phyloP scores from a whole-genome alignment of 192 early-diverging fungal species.

The Backusella psychrophila region DNA sequence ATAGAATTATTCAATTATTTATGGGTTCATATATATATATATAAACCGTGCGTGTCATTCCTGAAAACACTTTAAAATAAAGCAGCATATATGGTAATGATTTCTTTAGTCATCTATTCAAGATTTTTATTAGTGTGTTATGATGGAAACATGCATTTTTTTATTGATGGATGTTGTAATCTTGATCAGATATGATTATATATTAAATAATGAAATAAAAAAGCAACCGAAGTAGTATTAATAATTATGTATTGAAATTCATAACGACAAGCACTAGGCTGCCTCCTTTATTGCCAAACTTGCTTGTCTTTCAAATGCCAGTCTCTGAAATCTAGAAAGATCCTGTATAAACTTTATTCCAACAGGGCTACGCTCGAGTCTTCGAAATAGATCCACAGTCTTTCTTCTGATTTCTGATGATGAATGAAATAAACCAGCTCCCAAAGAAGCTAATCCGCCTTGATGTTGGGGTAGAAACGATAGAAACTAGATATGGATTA shows the following conservation, averaged over 20 bases:
- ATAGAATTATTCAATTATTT: no score
- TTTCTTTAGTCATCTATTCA: no score
- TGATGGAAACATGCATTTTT: no score
- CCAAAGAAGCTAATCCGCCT: slow-evolving; percentile 80
- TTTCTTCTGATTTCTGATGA: slow-evolving; percentile 62
- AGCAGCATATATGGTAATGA: no score
- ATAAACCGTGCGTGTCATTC: no score
- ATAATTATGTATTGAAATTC: neutral
- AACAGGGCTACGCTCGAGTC: slow-evolving; percentile 66
- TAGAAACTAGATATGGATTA: slow-evolving; percentile 48
- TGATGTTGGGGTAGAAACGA: slow-evolving; percentile 73
- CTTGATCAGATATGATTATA: no score
- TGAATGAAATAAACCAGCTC: slow-evolving; percentile 78
- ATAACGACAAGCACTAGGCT: neutral
- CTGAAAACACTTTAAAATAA: no score
- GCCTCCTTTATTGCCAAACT: neutral
- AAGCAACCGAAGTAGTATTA: neutral
- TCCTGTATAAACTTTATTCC: slow-evolving; percentile 42
- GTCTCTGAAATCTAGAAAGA: slow-evolving; percentile 41
- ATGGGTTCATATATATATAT: no score
- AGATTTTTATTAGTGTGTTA: no score
- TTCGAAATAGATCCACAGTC: slow-evolving; percentile 71
- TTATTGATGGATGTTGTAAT: no score
- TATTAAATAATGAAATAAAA: neutral
- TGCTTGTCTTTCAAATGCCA: slow-evolving; percentile 41